These are phyloP conservation scores for Ustilago shanxiensis DNA, from an alignment of 1,284 basidiomycete species.

Conservation along the genomic window DNA sequence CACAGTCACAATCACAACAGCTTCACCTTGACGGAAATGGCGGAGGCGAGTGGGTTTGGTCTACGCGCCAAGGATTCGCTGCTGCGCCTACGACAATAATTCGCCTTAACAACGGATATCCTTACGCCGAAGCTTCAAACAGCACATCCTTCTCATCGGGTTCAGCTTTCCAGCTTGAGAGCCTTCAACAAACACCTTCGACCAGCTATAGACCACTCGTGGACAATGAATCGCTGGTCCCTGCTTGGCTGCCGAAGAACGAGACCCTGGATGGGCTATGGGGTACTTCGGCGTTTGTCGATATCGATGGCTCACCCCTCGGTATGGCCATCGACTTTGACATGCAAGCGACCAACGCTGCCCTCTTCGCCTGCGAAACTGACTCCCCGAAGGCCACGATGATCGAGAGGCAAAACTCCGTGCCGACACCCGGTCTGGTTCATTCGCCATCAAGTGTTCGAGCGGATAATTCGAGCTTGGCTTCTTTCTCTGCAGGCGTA, in stretches of 20 bases:
- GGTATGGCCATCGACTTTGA: conserved; percentile 15
- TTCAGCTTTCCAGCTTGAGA: background rate
- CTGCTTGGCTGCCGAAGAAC: conserved; percentile 12
- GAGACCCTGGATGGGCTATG: background rate
- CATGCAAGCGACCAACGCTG: background rate
- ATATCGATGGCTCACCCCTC: background rate
- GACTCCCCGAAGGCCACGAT: background rate
- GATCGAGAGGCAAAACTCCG: conserved; percentile 9
- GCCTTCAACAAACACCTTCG: background rate
- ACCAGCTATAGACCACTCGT: background rate
- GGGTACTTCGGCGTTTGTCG: background rate
- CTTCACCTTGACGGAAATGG: background rate
- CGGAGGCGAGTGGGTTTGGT: conserved; percentile 24
- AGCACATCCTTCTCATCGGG: background rate
- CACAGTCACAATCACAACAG: conserved; percentile 1
- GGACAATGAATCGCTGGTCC: background rate
- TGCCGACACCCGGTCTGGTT: conserved; percentile 17
- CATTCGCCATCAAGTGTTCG: conserved; percentile 15
- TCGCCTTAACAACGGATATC: background rate
- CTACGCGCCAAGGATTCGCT: conserved; percentile 10
- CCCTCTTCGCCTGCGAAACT: background rate
- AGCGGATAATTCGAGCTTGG: background rate
- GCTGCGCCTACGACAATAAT: conserved; percentile 7
- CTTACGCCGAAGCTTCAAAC: background rate
- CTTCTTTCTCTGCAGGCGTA: background rate